A percentile compares a stretch with the other conserved stretches of the same genome.
phyloP scores from a whole-genome alignment of 345 rosid genomes.

The Gossypium longicalyx region DNA sequence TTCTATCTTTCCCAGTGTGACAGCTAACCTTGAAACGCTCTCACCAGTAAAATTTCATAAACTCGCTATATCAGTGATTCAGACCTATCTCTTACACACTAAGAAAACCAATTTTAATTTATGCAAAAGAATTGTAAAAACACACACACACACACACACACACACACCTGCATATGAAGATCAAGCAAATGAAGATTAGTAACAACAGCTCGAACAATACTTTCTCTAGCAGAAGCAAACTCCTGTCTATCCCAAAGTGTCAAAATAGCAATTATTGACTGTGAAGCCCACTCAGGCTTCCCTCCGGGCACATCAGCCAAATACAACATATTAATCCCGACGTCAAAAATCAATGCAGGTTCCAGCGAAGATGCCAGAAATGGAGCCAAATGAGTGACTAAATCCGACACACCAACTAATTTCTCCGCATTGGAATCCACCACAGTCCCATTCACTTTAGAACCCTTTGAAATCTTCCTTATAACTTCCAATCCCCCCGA shows the following conservation, averaged over 20 bases:
- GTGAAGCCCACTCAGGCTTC: conserved; percentile 98
- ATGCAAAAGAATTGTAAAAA: neutral
- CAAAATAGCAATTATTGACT: conserved; percentile 84
- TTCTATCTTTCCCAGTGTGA: neutral
- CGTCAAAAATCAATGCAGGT: conserved; percentile 91
- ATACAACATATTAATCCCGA: conserved; percentile 89
- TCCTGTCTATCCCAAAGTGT: conserved; percentile 99
- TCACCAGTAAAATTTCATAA: neutral
- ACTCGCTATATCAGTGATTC: neutral
- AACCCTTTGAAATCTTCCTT: conserved; percentile 62
- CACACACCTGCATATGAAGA: conserved; percentile 87
- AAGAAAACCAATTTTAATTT: neutral
- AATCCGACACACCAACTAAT: conserved; percentile 78
- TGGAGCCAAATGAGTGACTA: conserved; percentile 84
- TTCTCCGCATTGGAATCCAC: conserved; percentile 81
- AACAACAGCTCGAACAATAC: conserved; percentile 94
- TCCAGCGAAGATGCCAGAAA: conserved; percentile 91
- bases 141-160: conserved; percentile 22
- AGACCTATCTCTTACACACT: neutral
- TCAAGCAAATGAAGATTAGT: conserved; percentile 90
- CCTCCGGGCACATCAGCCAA: conserved; percentile 98
- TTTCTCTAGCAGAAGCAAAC: conserved; percentile 95
- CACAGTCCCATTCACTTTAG: conserved; percentile 34
- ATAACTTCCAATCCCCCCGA: conserved; percentile 79
- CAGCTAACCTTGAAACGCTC: neutral